Percentiles rank a stretch among this genome's conserved stretches.
Conservation (phyloP, 31 red algal genomes). For the Asparagopsis taxiformis region DNA sequence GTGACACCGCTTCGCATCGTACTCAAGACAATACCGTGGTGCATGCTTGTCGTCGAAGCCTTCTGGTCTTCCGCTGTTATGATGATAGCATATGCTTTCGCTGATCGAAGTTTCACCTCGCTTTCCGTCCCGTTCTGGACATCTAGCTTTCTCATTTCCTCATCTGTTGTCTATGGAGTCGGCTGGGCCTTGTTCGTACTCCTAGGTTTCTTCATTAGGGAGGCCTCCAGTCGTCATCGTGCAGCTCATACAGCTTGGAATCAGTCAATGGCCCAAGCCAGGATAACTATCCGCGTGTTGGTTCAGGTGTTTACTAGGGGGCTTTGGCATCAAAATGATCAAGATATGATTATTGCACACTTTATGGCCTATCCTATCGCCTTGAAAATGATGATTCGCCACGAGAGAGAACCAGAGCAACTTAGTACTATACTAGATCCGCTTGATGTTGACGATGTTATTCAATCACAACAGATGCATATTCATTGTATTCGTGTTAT, state of each 20-base stretch:
- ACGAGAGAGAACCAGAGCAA: conserved; percentile 25
- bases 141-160: conserved; percentile 22
- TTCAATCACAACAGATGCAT: conserved; percentile 20
- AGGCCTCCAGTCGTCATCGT: conserved; percentile 22
- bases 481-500: conserved; percentile 42
- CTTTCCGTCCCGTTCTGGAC: conserved; percentile 41
- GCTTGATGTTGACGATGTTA: conserved; percentile 35
- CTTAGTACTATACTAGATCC: conserved; percentile 20
- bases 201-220: conserved; percentile 50
- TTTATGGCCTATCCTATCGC: conserved; percentile 56
- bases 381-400: conserved; percentile 41
- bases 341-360: conserved; percentile 41
- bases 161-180: conserved; percentile 47
- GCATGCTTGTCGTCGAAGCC: conserved; percentile 18
- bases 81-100: conserved; percentile 19
- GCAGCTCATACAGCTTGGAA: conserved; percentile 24
- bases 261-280: conserved; percentile 6
- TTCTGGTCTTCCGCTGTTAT: conserved; percentile 40
- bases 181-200: conserved; percentile 68
- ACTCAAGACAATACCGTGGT: conserved; percentile 25
- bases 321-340: conserved; percentile 32
- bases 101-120: not conserved
- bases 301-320: conserved; percentile 37
- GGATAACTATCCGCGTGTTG: conserved; percentile 9
- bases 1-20: not conserved